These are phyloP conservation scores for Dioszegia hungarica DNA, from an alignment of 768 basidiomycete species.

Conservation along the genomic window DNA sequence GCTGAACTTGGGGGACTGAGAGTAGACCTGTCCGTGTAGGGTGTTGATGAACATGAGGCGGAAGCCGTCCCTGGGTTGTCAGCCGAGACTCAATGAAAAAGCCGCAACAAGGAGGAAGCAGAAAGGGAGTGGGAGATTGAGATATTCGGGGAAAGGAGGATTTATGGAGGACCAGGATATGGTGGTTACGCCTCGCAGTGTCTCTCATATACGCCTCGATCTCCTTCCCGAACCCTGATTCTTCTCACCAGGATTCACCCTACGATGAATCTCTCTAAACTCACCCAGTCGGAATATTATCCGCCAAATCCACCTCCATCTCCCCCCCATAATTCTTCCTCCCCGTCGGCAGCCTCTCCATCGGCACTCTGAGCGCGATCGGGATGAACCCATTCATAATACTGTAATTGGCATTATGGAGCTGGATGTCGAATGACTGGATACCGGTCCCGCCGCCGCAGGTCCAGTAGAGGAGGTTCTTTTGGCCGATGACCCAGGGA, in stretches of 20 bases:
- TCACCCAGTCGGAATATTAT: conserved; percentile 30
- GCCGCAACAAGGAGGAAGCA: neutral
- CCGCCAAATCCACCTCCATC: conserved; percentile 39
- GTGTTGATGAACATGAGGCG: conserved; percentile 47
- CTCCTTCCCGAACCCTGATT: neutral
- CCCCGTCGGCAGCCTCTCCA: conserved; percentile 35
- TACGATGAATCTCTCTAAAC: neutral
- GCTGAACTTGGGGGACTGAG: conserved; percentile 38
- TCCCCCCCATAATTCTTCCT: conserved; percentile 44
- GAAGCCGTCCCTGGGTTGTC: conserved; percentile 38
- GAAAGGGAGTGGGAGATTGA: neutral
- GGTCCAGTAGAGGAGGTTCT: conserved; percentile 40
- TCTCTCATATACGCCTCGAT: too few relatives aligned
- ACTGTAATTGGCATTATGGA: conserved; percentile 38
- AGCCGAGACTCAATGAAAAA: neutral
- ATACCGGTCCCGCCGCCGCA: conserved; percentile 45
- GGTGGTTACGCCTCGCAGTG: too few relatives aligned
- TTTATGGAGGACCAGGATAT: too few relatives aligned
- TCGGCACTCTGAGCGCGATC: conserved; percentile 43
- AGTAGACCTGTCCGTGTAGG: conserved; percentile 38
- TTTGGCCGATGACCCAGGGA: conserved; percentile 45
- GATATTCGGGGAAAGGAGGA: too few relatives aligned
- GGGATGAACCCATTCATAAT: conserved; percentile 44
- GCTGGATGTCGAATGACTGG: conserved; percentile 45
- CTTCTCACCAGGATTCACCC: neutral